Base-by-base conservation (phyloP, 2,329 filamentous ascomycete genomes). In the Epichloe uncinata region DNA sequence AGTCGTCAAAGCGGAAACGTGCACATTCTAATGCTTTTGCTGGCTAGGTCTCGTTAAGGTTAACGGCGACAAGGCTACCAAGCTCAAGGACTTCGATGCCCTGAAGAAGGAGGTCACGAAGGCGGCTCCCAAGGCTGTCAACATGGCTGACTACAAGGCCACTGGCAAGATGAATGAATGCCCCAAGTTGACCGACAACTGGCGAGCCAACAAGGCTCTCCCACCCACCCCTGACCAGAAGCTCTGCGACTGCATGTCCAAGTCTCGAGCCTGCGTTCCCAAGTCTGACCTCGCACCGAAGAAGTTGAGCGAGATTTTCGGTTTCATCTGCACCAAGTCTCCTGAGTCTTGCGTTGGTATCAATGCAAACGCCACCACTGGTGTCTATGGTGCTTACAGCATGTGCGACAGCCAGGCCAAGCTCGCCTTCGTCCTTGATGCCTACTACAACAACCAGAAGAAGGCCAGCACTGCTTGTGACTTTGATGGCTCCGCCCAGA, bases 191-290 rank as follows among this genome's bases (percentile, higher is more conserved):
- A 71, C 67, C 58, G 57, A 67, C 37, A 72, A 70, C 61, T 98
- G 93, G 91, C 72, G 75, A 57, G 67, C 64, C 42, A 74, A 77
- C 54, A 73, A 75, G 42, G 72, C 70, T 51, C 86, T 98, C 35
- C 93, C 93, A 30, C 91, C 90, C 9, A 79, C 78, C 11, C 89
- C 90, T 55, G 87, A 97, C 70, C 63, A 78, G 43, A 62, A 79
- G 42, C 81, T 95, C 44, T 98, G 93, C 77, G 67, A 74, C 51
- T 98, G 93, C 79, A 95, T 95, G 87, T 76, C 78, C 65, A 72
- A 78, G 55, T 81, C 79, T 42, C 72, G 95, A 51, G 70, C 72
- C 52, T 98, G 93, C 70, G 75, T 77, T 30, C 79, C 88, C 53
- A 72, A 77, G 43, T 67, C 73, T 44, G 67, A 68, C 58, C 69